Evolutionary conservation across 345 rosid genomes (phyloP), one percentile per base, ranked within the genome.

Genomic region (Geranium brycei): DNA sequence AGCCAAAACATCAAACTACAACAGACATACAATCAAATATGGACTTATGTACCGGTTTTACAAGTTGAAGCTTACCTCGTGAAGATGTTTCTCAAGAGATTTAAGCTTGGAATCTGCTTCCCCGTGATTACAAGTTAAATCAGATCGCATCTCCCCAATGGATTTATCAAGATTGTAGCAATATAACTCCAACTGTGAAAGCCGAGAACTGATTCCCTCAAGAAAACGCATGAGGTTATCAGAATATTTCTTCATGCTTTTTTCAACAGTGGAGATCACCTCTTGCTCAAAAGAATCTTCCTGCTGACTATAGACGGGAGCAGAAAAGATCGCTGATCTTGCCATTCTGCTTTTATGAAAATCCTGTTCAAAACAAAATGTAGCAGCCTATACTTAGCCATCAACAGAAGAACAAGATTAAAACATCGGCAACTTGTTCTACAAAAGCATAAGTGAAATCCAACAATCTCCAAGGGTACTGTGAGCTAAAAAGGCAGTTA

Each of bases 151-250:
- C 55, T 95, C 99, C 51, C 95, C 97, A 16, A 95, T 86, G 1
- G 95, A 83, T 79, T 89, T 95, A 74, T 95, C 99, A 64, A 91
- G 95, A 70, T 88, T 95, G 80, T 91, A 91, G 75, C 95, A 95
- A 65, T 84, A 84, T 13, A 91, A 68, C 70, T 95, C 99, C 68
- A 95, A 72, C 71, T 91, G 97, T 1, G 99, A 91, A 66, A 95
- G 78, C 32, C 99, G 87, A 0, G 97, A 95, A 78, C 97, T 95
- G 75, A 91, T 77, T 61, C 97, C 97, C 77, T 91, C 99, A 8
- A 95, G 97, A 77, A 88, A 91, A 32, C 95, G 96, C 90, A 91
- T 81, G 70, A 88, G 75, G 63, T 75, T 80, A 65, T 95, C 99
- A 0, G 83, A 67, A 62, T 91, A 83, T 61, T 81, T 87, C 76